A percentile compares a stretch with the other conserved stretches of the same genome.
These are phyloP conservation scores for Collybia sordida DNA, from an alignment of 768 basidiomycete species.

Conservation along the genomic window DNA sequence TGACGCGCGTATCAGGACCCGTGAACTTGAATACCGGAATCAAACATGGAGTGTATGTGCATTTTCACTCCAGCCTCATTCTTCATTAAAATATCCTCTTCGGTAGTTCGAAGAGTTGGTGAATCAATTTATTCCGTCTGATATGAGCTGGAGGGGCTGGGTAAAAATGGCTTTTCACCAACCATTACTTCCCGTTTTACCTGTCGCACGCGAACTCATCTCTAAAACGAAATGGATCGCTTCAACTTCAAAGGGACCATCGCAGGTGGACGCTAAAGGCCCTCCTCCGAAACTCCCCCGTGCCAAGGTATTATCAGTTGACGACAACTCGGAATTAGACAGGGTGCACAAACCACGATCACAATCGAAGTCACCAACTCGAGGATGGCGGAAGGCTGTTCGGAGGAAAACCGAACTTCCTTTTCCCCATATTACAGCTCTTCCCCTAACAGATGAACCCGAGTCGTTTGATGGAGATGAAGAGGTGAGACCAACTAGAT, in stretches of 20 bases:
- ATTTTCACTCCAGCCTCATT: not conserved
- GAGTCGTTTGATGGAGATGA: constrained; percentile 27
- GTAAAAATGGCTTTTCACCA: constrained; percentile 83
- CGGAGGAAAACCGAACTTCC: constrained; percentile 24
- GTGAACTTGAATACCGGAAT: constrained; percentile 78
- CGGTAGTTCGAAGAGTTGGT: constrained; percentile 75
- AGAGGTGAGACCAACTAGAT: constrained; percentile 13
- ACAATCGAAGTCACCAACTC: constrained; percentile 17
- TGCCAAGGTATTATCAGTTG: constrained; percentile 14
- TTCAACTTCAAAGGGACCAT: constrained; percentile 36
- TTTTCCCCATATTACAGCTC: constrained; percentile 24
- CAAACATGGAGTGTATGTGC: constrained; percentile 77
- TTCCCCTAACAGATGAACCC: constrained; percentile 40
- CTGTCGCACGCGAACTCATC: constrained; percentile 75
- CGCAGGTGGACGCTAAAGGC: constrained; percentile 28
- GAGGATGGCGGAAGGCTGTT: constrained; percentile 24
- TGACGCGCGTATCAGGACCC: constrained; percentile 77
- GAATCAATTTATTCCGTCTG: constrained; percentile 76
- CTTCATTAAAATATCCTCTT: constrained; percentile 8
- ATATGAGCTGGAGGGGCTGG: constrained; percentile 80
- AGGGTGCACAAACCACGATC: constrained; percentile 1
- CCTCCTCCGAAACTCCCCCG: constrained; percentile 29
- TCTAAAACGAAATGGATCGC: constrained; percentile 75
- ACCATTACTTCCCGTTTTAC: constrained; percentile 73
- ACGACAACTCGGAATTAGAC: constrained; percentile 13